Conservation (phyloP, 2,329 filamentous ascomycete genomes). For the Ascochyta clinopodiicola region DNA sequence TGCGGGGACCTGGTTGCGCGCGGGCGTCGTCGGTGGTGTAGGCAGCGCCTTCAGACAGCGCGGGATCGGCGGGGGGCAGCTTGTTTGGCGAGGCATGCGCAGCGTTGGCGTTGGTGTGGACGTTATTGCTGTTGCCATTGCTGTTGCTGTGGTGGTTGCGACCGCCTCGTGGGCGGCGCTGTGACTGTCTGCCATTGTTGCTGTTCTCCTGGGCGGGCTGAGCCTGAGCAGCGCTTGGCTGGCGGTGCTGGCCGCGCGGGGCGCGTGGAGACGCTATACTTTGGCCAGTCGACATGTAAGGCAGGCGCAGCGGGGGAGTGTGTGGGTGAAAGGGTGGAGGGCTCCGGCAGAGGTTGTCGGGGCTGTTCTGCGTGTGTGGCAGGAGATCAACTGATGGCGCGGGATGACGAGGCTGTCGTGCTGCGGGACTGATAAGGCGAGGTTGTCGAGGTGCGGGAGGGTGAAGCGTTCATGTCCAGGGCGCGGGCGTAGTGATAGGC, state of each 20-base stretch:
- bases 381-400: slow-evolving; percentile 23
- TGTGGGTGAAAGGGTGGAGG: slow-evolving; percentile 2
- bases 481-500: slow-evolving; percentile 31
- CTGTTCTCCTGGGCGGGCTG: slow-evolving; percentile 24
- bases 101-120: slow-evolving; percentile 5
- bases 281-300: slow-evolving; percentile 44
- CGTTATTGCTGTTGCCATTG: slow-evolving; percentile 14
- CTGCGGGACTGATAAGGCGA: slow-evolving; percentile 28
- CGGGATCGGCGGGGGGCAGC: slow-evolving; percentile 17
- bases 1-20: slow-evolving; percentile 30
- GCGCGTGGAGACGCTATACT: slow-evolving; percentile 43
- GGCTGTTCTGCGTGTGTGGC: slow-evolving; percentile 25
- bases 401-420: slow-evolving; percentile 32
- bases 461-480: slow-evolving; percentile 47
- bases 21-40: slow-evolving; percentile 41
- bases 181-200: slow-evolving; percentile 35
- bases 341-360: slow-evolving; percentile 38
- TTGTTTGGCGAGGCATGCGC: slow-evolving; percentile 24
- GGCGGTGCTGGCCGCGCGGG: slow-evolving; percentile 38
- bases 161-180: slow-evolving; percentile 41
- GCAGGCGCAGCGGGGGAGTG: slow-evolving; percentile 3
- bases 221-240: slow-evolving; percentile 37
- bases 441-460: slow-evolving; percentile 27
- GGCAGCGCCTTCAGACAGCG: slow-evolving; percentile 33
- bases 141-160: slow-evolving; percentile 31